Base-by-base conservation (phyloP, 805 yeast species). In the Sugiyamaella valdiviana region DNA sequence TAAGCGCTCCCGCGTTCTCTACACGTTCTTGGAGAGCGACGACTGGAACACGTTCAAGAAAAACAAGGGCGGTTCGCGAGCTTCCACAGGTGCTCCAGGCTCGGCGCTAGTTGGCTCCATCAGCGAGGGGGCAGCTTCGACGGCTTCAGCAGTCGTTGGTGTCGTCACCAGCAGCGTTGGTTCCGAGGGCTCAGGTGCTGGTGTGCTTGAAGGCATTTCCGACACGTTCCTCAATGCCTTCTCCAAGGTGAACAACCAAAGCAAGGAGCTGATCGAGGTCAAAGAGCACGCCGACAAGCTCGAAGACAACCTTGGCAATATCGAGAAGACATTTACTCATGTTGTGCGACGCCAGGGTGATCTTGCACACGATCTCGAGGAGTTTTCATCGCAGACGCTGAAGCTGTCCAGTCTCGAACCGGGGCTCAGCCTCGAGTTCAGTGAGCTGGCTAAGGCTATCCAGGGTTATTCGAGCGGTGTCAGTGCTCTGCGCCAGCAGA, bases 201-300 rank as follows among this genome's bases (percentile, higher is more conserved):
- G 76, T 22, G 76, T 78, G 39, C 77, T 79, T 52, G 99, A 93
- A 44, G 80, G 86, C 12, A 75, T 91, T n/a, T 82, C 95, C 0
- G 99, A 91, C 61, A 83, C 85, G 2, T 80, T 93, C 39, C 85
- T 91, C 83, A 91, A 91, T 62, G 95, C 95, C n/a, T 87, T 91
- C 61, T 83, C 91, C 48, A 82, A 86, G 43, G 82, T 83, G 4
- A 71, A 76, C 42, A 67, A 72, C 44, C 86, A 82, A 58, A 65
- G 70, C 21, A 79, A 83, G 40, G 96, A 87, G 60, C 87, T 91
- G 57, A 73, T 82, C 44, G 93, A 84, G 56, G 88, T 91, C 38
- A 80, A 79, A 55, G 95, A 88, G 57, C 79, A 85, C 54, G 77
- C 90, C 17, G 86, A 85, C 57, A 86, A 87, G 63, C 69, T 91